These are phyloP conservation scores for Cystobasidium slooffiae DNA, from an alignment of 1,284 basidiomycete genomes.

Conservation along the genomic window DNA sequence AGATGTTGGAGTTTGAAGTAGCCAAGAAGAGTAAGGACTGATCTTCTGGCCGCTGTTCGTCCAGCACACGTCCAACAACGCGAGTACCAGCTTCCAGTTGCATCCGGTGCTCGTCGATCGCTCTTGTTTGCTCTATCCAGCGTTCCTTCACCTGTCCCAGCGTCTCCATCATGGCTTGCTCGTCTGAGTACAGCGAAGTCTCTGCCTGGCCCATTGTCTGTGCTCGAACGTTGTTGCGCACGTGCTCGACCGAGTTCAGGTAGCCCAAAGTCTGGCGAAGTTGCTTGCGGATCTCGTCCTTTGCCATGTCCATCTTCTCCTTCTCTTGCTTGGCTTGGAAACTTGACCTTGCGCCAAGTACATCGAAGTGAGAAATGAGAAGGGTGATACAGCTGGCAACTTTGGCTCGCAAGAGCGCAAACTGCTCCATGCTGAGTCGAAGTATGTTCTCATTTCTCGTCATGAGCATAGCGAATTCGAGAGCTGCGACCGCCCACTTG, in stretches of 20 bases:
- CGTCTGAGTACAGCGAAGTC: constrained; percentile 36
- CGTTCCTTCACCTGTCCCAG: constrained; percentile 44
- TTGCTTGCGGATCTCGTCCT: constrained; percentile 65
- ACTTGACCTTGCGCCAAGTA: constrained; percentile 87
- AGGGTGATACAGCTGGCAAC: constrained; percentile 96
- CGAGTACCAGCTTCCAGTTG: constrained; percentile 70
- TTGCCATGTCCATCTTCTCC: constrained; percentile 67
- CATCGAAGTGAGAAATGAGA: constrained; percentile 96
- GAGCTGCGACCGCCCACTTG: constrained; percentile 95
- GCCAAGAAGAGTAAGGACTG: constrained; percentile 88
- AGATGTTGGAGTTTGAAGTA: constrained; percentile 85
- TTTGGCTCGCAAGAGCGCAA: constrained; percentile 83
- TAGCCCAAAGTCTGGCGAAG: constrained; percentile 49
- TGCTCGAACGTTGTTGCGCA: constrained; percentile 53
- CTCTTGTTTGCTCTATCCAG: constrained; percentile 61
- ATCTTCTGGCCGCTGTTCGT: constrained; percentile 88
- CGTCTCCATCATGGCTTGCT: constrained; percentile 46
- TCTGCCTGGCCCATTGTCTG: constrained; percentile 59
- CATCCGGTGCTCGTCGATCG: constrained; percentile 68
- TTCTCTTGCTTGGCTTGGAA: constrained; percentile 87
- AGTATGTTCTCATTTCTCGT: constrained; percentile 90
- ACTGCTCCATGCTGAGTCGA: constrained; percentile 83
- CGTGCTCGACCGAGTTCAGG: constrained; percentile 57
- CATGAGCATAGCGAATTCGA: constrained; percentile 89
- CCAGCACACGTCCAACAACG: constrained; percentile 82